Evolutionary conservation across 495 filamentous ascomycete species (phyloP).

Genomic region (Tuber microsphaerosporum): DNA sequence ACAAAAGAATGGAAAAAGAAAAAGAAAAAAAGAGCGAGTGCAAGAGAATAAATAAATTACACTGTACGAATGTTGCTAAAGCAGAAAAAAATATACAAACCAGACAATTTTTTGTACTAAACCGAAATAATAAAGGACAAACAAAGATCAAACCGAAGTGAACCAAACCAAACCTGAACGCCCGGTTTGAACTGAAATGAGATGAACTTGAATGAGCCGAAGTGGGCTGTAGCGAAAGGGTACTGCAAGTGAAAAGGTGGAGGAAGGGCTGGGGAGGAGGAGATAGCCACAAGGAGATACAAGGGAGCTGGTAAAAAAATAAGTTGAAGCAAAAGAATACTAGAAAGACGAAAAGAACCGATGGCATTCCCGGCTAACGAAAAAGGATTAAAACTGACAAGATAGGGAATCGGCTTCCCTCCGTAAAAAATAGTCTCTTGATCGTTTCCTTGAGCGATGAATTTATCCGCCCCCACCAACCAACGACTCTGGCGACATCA

Average conservation of each 20-base stretch:
- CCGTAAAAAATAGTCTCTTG: neutral
- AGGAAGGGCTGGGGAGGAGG: neutral
- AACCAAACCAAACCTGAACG: conserved; percentile 1
- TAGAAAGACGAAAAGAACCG: neutral
- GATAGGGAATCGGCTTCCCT: neutral
- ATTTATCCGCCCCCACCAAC: conserved; percentile 34
- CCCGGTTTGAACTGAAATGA: conserved; percentile 3
- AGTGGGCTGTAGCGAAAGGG: neutral
- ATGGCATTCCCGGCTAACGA: neutral
- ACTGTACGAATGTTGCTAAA: neutral
- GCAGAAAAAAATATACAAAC: conserved; percentile 12
- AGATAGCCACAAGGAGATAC: neutral
- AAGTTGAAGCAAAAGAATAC: neutral
- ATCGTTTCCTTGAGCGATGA: neutral
- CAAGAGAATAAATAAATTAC: conserved; percentile 3
- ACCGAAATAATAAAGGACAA: neutral
- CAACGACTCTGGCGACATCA: conserved; percentile 64
- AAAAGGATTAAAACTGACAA: neutral
- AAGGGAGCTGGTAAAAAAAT: neutral
- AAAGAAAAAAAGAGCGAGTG: neutral
- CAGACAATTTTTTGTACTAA: neutral
- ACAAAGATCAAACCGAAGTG: neutral
- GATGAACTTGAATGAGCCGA: neutral
- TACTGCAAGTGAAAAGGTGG: neutral
- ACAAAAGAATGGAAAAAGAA: neutral